Base-by-base conservation (phyloP, 2,329 filamentous ascomycete genomes). In the Ustulina deusta region DNA sequence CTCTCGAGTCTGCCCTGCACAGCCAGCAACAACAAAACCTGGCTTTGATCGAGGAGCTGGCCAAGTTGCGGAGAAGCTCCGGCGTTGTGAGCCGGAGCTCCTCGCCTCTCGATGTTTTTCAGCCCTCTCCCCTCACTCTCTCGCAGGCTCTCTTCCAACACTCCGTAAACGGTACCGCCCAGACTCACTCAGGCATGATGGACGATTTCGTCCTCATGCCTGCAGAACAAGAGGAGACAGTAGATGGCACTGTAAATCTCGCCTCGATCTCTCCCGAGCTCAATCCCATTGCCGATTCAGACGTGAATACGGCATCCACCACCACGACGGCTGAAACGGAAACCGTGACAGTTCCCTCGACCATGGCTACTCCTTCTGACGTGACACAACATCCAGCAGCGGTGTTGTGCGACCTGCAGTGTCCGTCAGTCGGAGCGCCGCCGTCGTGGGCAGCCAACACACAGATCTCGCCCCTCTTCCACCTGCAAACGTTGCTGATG, bases 391-490 rank as follows among this genome's bases (percentile, higher is more conserved):
- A 97, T 97, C 94, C 96, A 98, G 96, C 96, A 87, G 96, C 88
- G 94, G 91, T 97, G 95, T 97, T 98, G 96, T 98, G 91, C 81
- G 96, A 97, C 96, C 96, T 97, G 96, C 96, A 92, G 96, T 99
- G 96, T 98, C 96, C 89, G 91, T 95, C 92, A 91, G 88, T 84
- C 86, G 87, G 87, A 82, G 84, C 83, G 81, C 81, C 83, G 77
- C 80, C 79, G 79, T 79, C 80, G 75, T 83, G 81, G 78, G 77
- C 73, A 78, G 78, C 77, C 75, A 83, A 80, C 72, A 83, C 76
- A 78, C 82, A 80, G 76, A 79, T 81, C 76, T 79, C 78, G 68
- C 84, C 83, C 76, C 78, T 78, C 78, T 84, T 86, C 74, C 85
- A 87, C 78, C 84, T 88, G 78, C 86, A 83, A 79, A 85, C 85